Evolutionary conservation across 441 rosid genomes (phyloP).

Genomic region (Arabidopsis lyrata): DNA sequence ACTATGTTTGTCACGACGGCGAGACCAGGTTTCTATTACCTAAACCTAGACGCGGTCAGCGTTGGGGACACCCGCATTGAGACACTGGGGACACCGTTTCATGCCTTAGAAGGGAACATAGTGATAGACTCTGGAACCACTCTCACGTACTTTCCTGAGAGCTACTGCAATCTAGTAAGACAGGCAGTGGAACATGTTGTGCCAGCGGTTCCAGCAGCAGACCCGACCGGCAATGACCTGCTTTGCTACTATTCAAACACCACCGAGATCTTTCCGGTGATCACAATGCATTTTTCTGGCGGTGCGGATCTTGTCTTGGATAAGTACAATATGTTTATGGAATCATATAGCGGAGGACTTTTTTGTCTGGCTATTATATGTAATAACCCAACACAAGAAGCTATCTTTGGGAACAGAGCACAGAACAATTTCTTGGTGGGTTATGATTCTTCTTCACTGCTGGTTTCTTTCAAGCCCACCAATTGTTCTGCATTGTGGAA

Average conservation of each 20-base stretch:
- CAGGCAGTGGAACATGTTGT: constrained; percentile 12
- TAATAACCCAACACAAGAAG: background rate
- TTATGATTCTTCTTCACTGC: constrained; percentile 30
- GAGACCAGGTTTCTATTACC: too few species aligned
- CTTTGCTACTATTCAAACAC: constrained; percentile 10
- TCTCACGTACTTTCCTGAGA: constrained; percentile 5
- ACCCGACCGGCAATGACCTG: background rate
- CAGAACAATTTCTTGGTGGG: constrained; percentile 34
- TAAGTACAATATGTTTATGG: constrained; percentile 5
- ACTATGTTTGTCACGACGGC: constrained; percentile 8
- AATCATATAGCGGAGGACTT: background rate
- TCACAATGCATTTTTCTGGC: constrained; percentile 25
- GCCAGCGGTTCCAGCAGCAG: background rate
- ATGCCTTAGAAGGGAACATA: constrained; percentile 28
- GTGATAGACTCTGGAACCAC: constrained; percentile 32
- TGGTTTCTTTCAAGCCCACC: constrained; percentile 36
- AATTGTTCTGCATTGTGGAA: constrained; percentile 33
- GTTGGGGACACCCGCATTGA: constrained; percentile 5
- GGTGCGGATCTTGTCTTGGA: constrained; percentile 38
- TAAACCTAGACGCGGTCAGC: constrained; percentile 31
- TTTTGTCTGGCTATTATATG: constrained; percentile 24
- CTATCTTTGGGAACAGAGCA: constrained; percentile 32
- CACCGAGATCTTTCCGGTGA: constrained; percentile 8
- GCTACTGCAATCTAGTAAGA: constrained; percentile 18
- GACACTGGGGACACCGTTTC: constrained; percentile 27